Base-by-base conservation (phyloP, 441 rosid species). In the Gossypium davidsonii region DNA sequence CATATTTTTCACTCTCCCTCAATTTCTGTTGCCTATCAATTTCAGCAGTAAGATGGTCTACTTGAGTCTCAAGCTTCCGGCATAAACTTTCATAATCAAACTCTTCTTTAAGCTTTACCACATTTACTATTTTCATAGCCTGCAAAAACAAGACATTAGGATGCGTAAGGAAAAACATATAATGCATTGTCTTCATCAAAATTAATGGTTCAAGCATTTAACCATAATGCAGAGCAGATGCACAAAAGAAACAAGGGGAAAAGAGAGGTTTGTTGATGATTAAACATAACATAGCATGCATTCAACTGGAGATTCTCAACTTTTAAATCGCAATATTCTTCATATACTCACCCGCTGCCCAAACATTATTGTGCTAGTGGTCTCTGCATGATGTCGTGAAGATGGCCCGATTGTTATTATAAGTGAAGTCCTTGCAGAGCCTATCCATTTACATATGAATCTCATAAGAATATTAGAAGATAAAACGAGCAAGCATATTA, bases 111-210 rank as follows among this genome's bases (percentile, higher is more conserved):
- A 92, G 91, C 85, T 91, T 94, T 70, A 89, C 83, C 92, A 85
- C 80, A 78, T 94, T 94, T 12, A 91, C 92, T 72, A 94, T 84
- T 85, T 90, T 94, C 97, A 89, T 91, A 42, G 98, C 96, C 98
- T 94, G 91, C 78, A 80, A 80, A 78, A 69, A 31, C 63, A 73
- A 69, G 8, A 34, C 26, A 70, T 71, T 70, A 82, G 42, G 67
- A 56, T 59, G 57, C 77, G 21, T 18, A 10, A 64, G 14, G 39
- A 23, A 46, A 44, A 23, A 3, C 39, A 51, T 4, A 28, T 26
- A 15, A 52, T 51, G 70, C 56, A 66, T 42, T 67, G 49, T 67
- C 10, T n/a, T 25, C 42, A 46, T 66, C 57, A 21, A 46, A 17
- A 66, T 46, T 6, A 4, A 44, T 23, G 70, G 18, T 42, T 20